Evolutionary conservation across 225 moss, liverwort and hornwort genomes (phyloP), one percentile per base, ranked within the genome.

Genomic region (Polytrichum formosum): DNA sequence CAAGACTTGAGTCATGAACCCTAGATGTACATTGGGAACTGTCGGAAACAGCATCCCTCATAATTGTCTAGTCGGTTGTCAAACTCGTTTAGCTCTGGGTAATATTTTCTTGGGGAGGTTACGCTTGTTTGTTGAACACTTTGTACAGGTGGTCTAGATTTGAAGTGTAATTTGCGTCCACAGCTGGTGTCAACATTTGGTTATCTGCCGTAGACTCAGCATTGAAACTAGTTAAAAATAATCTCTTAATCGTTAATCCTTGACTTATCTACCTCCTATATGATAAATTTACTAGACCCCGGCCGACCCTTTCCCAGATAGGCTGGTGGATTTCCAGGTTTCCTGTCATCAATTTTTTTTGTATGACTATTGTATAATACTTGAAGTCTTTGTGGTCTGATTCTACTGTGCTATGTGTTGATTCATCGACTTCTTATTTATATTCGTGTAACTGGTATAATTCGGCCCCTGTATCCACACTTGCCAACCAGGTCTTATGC

Each of bases 1-100:
- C 18, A 26, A 78, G 67, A 61, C 72, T 61, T 67, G 19, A 22
- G 22, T 46, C 13, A 46, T 46, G 16, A 46, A 46, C 46, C 37
- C 10, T 46, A 2, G 46, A 46, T 46, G 16, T 16, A 46, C 13
- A 46, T 46, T 7, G 26, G 4, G 60, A 7, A 21, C 13, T 13
- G 13, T 26, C 26, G 7, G 21, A 26, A 26, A 61, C 21, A 61
- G 60, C 21, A 26, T 22, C 2, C 22, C 2, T n/a, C 22, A 21
- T n/a, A 2, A 26, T 22, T 61, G 26, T 13, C 22, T 61, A 26
- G 60, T 61, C 21, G 21, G 60, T 26, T 22, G 21, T 7, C 60
- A 61, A 61, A 61, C 60, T 26, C 2, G 26, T 21, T 26, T n/a
- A 61, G 7, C 60, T 6, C 60, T n/a, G 21, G 60, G 26, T 7